phyloP scores from a whole-genome alignment of 345 rosid genomes.

The Citrus cavaleriei region DNA sequence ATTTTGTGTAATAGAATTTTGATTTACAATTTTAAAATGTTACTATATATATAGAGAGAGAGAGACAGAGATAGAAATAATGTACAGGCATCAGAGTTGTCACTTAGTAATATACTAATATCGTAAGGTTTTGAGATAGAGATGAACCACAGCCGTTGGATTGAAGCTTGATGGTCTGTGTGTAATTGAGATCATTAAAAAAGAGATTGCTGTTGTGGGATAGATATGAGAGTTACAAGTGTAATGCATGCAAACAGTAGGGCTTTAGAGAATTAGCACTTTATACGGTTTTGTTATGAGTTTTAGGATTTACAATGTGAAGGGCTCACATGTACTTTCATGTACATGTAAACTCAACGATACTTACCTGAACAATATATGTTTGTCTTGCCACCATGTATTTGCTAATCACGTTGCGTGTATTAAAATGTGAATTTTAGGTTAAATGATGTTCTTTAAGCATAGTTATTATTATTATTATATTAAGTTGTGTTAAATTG shows the following conservation, averaged over 20 bases:
- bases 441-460: background rate
- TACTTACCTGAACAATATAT: background rate
- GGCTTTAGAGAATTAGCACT: background rate
- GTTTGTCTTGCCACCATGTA: background rate
- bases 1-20: background rate
- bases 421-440: too few species aligned
- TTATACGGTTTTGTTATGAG: too few species aligned
- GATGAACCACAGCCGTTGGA: background rate
- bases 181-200: background rate
- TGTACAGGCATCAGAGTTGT: background rate
- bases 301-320: background rate
- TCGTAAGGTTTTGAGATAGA: background rate
- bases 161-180: background rate
- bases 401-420: too few species aligned
- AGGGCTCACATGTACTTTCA: background rate
- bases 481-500: too few species aligned
- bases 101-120: background rate
- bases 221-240: background rate
- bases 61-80: background rate
- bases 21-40: background rate
- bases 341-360: background rate
- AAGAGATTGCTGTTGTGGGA: background rate
- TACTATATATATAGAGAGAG: too few species aligned
- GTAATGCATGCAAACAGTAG: background rate
- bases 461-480: too few species aligned